Base-by-base conservation (phyloP, 768 basidiomycete genomes). In the Plicaturopsis crispa region DNA sequence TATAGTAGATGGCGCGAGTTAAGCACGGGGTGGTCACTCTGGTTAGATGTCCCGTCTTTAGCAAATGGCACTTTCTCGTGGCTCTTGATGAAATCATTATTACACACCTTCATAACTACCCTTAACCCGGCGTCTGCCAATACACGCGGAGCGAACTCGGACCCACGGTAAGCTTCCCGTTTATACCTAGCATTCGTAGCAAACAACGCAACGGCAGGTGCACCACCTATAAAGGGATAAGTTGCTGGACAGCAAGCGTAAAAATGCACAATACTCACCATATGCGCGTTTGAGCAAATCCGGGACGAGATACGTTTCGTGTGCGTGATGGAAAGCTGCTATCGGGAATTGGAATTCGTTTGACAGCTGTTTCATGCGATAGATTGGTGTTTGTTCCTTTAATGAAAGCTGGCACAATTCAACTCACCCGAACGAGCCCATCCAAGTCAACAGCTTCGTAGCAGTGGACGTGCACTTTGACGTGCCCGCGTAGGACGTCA, bases 161-260 rank as follows among this genome's bases (percentile, higher is more conserved):
- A 69, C n/a, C 71, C 72, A 4, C 73, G 56, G 48, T 71, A 78
- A 0, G 66, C 63, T 48, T 80, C 78, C 13, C 72, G 64, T 54
- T 80, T 81, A 42, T 67, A 70, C 31, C 72, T 55, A n/a, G 48
- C 31, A 16, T 43, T 3, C 36, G 21, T 18, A 12, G 84, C 79
- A 46, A 87, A 89, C 33, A 88, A 67, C 0, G 87, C 85, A 17
- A 84, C 66, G 0, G 80, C 73, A 2, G 87, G 87, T 12, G 75
- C 40, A 20, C 52, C 45, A 6, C 44, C 60, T 59, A 30, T 36
- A 10, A 20, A 34, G 8, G 18, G 13, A 10, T 8, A 34, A 30
- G 14, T 14, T 30, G 12, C 13, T 17, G 12, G 8, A 10, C 33
- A 34, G 33, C 33, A 10, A 10, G 33, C 10, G 10, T 34, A 13